Evolutionary conservation across 73 alveolate genomes (phyloP), one percentile per base, ranked within the genome.

Genomic region (Paraurostyla sp.): DNA sequence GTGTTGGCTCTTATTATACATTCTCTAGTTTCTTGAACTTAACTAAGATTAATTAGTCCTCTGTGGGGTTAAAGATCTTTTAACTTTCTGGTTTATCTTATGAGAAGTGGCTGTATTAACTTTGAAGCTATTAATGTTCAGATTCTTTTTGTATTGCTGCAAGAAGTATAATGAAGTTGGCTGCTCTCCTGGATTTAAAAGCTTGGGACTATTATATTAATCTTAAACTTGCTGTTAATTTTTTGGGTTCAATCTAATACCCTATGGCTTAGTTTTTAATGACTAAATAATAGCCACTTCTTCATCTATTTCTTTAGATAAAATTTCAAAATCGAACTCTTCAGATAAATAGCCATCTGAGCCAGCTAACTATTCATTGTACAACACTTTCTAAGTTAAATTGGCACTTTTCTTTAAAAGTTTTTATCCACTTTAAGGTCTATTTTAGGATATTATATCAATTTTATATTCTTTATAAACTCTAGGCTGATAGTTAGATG

Each of bases 241-340:
- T 11, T 20, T 20, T 11, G 71, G 71, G 29, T 11, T 20, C 50
- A 60, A 13, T 60, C 32, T 29, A 3, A 60, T 9, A 23, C 50
- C 32, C 49, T 60, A 50, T 6, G 32, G 45, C 32, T 60, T 60
- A 4, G 45, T 60, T 23, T 60, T 60, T 27, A 60, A 60, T 29
- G 78, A 60, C 51, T 60, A 20, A 20, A 60, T 30, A 11, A 60
- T 30, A 27, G 78, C 51, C 52, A 60, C 50, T 9, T 60, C 78
- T 60, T 60, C 78, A 27, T 60, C 78, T 60, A 60, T 60, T 60
- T 60, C 78, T 29, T 60, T 60, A 9, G 45, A 60, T 6, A 60
- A 32, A 29, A 60, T 13, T 9, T 60, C 78, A 7, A 60, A 60
- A 29, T 60, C 78, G 3, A 2, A 9, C 13, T 60, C 78, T 7